phyloP scores from a whole-genome alignment of 2,329 filamentous ascomycete species.

The Sporothrix schenckii region DNA sequence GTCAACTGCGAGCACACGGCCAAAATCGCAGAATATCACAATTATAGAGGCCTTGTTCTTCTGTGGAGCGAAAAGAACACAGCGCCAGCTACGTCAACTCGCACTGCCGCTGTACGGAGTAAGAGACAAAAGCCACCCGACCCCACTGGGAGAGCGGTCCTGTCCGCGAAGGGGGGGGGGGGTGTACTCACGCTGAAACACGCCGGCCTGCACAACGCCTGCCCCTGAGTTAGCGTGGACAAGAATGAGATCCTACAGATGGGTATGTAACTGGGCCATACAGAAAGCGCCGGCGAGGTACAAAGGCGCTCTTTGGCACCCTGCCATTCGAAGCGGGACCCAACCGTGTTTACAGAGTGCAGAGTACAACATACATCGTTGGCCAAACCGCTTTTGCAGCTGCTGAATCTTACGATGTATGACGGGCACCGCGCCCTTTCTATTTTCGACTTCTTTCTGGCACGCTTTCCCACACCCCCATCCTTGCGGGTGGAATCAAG shows the following conservation, averaged over 20 bases:
- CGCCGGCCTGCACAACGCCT: constrained; percentile 32
- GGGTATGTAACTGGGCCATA: not conserved
- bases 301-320: constrained; percentile 5
- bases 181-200: constrained; percentile 34
- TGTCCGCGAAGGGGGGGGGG: not conserved
- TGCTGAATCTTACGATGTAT: not conserved
- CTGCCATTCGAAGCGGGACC: constrained; percentile 24
- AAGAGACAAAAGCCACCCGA: constrained; percentile 21
- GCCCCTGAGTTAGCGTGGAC: constrained; percentile 34
- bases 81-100: constrained; percentile 3
- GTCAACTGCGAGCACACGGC: not conserved
- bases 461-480: not conserved
- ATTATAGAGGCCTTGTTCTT: not conserved
- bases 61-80: not conserved
- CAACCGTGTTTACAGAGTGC: constrained; percentile 12
- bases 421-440: not conserved
- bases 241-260: constrained; percentile 16
- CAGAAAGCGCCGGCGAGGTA: not conserved
- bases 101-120: constrained; percentile 2
- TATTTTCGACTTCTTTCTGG: not conserved
- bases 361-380: no score
- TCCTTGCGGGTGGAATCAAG: not conserved
- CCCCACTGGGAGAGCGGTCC: constrained; percentile 31
- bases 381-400: constrained; percentile 3
- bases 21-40: not conserved